Base-by-base conservation (phyloP, 2,329 filamentous ascomycete species). In the Phialocephala subalpina region DNA sequence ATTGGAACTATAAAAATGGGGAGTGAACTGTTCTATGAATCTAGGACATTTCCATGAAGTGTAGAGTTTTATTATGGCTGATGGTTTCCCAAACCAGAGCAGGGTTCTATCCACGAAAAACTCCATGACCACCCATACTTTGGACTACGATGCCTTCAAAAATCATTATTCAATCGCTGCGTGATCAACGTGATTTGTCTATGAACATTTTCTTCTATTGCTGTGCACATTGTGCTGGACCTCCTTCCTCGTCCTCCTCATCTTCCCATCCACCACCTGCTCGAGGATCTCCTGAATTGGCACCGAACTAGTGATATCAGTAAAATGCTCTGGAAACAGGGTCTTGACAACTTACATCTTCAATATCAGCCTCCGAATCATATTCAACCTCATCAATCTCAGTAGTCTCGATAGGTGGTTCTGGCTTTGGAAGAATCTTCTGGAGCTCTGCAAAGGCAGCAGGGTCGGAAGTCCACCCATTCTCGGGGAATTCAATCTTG, bases 351-450 rank as follows among this genome's bases (percentile, higher is more conserved):
- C 84, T 79, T 78, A 90, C 89, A 75, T 94, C 89, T 60, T 97
- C 93, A 72, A 97, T 87, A 73, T 94, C 90, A 3, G 89, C 93
- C 70, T 94, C 88, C n/a, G 87, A 87, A 68, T 97, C 92, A 73
- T 92, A 97, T 2, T 93, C 87, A 0, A 97, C 93, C 70, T 98
- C 94, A 65, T 98, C 96, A 9, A 94, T 83, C 66, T 92, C 88
- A 0, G 95, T 90, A 0, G 68, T 63, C 38, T 52, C 83, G 69
- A 95, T 90, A 11, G 85, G 81, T 4, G 86, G 80, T 0, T 76
- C 85, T 11, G 86, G 82, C 65, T 80, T 80, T 0, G 96, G 96
- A 14, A 99, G 84, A 33, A 97, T 84, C 73, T 92, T 92, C 74
- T 86, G 83, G 64, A 99, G 82, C 55, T 87, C 86, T 63, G 90